Evolutionary conservation across 2,329 filamentous ascomycete genomes (phyloP), one percentile per base, ranked within the genome.

Genomic region (Bipolaris sorokiniana): DNA sequence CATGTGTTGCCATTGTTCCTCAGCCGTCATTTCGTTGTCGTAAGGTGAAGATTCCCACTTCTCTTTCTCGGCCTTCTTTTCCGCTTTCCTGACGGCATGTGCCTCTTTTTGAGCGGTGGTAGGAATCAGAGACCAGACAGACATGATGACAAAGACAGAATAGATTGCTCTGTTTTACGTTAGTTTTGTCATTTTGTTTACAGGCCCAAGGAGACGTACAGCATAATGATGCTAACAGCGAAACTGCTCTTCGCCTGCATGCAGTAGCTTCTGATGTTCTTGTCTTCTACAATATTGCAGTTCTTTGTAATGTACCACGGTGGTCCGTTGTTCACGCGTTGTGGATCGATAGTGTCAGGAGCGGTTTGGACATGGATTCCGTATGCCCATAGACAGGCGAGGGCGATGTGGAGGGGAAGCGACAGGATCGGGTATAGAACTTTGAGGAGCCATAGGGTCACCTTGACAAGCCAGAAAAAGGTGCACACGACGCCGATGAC

Each of bases 221-320:
- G 79, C 84, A 91, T 87, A 63, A 88, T 80, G 13, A 88, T 76
- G 0, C 86, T 87, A 18, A 86, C 80, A 13, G 84, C 88, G 66
- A 91, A 89, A 13, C 83, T 81, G 50, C 82, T 84, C 73, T 91
- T 89, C 6, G 90, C 89, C 72, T 90, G 82, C 68, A 81, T 76
- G 74, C 90, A 94, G 66, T 85, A 86, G 7, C 75, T 70, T 52
- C 82, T 77, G 46, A 84, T 80, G 26, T 84, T 82, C 48, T 82
- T 82, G 5, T 82, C 79, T 51, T 79, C 79, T 2, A 88, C 87
- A 36, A 88, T 81, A 51, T 76, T 80, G 77, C 90, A 94, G 59
- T 84, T 86, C 73, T 89, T 86, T 51, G 84, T 83, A 65, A 93
- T 85, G 74, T 92, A 93, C 90, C 90, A 94, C 6, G 89, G 84